Evolutionary conservation across 164 flowering plant species (phyloP).

Genomic region (Berberis vulgaris): DNA sequence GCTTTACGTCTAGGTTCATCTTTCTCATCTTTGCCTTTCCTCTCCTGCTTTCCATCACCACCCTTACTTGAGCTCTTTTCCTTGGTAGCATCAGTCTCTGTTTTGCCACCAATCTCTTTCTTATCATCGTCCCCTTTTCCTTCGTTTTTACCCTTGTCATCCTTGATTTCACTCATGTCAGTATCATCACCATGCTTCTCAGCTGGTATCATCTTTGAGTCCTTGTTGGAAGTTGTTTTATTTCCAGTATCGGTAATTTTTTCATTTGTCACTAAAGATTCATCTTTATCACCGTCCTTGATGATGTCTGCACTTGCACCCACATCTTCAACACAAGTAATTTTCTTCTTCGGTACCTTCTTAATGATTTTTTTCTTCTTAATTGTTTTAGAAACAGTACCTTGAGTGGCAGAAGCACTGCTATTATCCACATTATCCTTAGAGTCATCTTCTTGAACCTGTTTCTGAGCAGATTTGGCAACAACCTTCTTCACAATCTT

Average conservation of each 20-base stretch:
- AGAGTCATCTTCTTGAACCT: constrained; percentile 24
- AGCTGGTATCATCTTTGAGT: constrained; percentile 10
- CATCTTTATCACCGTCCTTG: constrained; percentile 18
- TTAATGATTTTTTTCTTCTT: constrained; percentile 60
- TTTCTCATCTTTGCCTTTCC: constrained; percentile 27
- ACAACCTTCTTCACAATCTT: constrained; percentile 37
- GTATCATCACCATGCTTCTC: constrained; percentile 21
- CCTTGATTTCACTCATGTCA: constrained; percentile 19
- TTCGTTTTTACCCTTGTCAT: constrained; percentile 23
- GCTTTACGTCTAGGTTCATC: constrained; percentile 40
- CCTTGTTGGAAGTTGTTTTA: constrained; percentile 13
- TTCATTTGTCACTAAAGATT: constrained; percentile 13
- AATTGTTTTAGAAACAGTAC: constrained; percentile 29
- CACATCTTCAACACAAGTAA: constrained; percentile 2
- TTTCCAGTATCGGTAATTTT: constrained; percentile 18
- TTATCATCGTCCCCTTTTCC: constrained; percentile 19
- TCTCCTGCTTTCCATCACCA: constrained; percentile 26
- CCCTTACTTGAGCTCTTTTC: constrained; percentile 32
- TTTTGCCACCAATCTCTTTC: constrained; percentile 6
- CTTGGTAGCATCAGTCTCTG: constrained; percentile 21
- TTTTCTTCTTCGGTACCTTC: constrained; percentile 16
- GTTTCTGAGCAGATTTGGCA: constrained; percentile 13
- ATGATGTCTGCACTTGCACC: constrained; percentile 7
- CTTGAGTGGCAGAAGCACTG: constrained; percentile 18
- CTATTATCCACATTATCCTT: constrained; percentile 24